Conservation (phyloP, 768 basidiomycete species). For the Naematelia aurantialba region DNA sequence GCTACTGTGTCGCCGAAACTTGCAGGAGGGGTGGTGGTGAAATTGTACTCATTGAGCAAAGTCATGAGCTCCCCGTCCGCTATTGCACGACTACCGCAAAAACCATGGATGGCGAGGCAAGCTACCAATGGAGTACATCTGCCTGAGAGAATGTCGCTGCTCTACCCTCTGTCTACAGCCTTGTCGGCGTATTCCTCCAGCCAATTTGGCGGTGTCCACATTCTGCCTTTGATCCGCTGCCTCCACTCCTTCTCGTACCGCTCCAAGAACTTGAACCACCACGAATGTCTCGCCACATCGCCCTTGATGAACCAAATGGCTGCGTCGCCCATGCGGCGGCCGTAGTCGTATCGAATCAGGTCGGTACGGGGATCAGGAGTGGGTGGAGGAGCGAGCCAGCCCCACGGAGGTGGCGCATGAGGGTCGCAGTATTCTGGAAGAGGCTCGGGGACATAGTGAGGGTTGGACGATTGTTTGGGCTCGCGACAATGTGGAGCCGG, state of each 20-base stretch:
- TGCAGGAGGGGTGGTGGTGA: too few relatives aligned
- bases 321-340: slow-evolving; percentile 17
- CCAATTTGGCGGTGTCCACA: slow-evolving; percentile 26
- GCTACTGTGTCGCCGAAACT: too few relatives aligned
- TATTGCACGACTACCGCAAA: too few relatives aligned
- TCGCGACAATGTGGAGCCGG: slow-evolving; percentile 17
- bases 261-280: slow-evolving; percentile 26
- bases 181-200: slow-evolving; percentile 13
- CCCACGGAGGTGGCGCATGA: slow-evolving; percentile 17
- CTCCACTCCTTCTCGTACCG: slow-evolving; percentile 25
- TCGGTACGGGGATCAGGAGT: slow-evolving; percentile 17
- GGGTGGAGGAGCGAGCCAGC: slow-evolving; percentile 18
- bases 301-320: slow-evolving; percentile 18
- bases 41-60: too few relatives aligned
- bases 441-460: neutral
- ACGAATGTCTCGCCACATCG: slow-evolving; percentile 24
- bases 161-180: too few relatives aligned
- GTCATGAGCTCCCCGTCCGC: too few relatives aligned
- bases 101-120: too few relatives aligned
- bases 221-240: slow-evolving; percentile 14
- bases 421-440: slow-evolving; percentile 16
- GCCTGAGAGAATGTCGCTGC: too few relatives aligned
- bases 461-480: neutral
- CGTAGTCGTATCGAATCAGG: slow-evolving; percentile 22
- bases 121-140: too few relatives aligned